Base-by-base conservation (phyloP, 2,329 filamentous ascomycete genomes). In the Colletotrichum eleusines region DNA sequence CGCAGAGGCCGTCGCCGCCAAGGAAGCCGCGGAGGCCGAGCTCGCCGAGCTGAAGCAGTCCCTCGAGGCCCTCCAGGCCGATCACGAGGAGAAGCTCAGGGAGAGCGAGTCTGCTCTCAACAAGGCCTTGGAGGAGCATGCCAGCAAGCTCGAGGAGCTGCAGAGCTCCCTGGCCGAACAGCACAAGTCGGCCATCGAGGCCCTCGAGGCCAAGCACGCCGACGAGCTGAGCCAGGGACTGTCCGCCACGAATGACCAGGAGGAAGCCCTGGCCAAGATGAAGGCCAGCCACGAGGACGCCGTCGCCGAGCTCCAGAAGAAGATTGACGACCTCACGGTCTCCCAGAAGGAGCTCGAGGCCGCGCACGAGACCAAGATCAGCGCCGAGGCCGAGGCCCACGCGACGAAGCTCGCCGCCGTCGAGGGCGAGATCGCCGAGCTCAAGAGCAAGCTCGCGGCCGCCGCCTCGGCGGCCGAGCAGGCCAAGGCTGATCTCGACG, bases 141-240 rank as follows among this genome's bases (percentile, higher is more conserved):
- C 82, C 26, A 74, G 80, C 54, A 85, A 86, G 76, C 78, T 90
- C 9, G 83, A 85, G 69, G 82, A 84, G 66, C 77, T 90, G n/a
- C 83, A 86, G 75, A 78, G 81, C 51, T 81, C 83, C 0, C 78
- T 90, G 8, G 78, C 81, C 23, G 82, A 86, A 33, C 82, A 90
- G 75, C 87, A 90, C 73, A 77, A 83, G 55, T 78, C 83, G 51
- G 80, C 84, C 23, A 75, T 90, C 16, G 80, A 84, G 51, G 83
- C 84, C 5, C 78, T 90, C 55, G 84, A 89, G 76, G 79, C 82
- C n/a, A 84, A 86, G 73, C 86, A 90, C 73, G 81, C 84, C 40
- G 82, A 83, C 55, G 84, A 86, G 72, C 78, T 89, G 35, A 82
- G 83, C 8, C 82, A 85, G 74, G 84, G 81, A 66, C 81, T 84